Evolutionary conservation across 1,284 basidiomycete genomes (phyloP).

Genomic region (Ustilago tritici): DNA sequence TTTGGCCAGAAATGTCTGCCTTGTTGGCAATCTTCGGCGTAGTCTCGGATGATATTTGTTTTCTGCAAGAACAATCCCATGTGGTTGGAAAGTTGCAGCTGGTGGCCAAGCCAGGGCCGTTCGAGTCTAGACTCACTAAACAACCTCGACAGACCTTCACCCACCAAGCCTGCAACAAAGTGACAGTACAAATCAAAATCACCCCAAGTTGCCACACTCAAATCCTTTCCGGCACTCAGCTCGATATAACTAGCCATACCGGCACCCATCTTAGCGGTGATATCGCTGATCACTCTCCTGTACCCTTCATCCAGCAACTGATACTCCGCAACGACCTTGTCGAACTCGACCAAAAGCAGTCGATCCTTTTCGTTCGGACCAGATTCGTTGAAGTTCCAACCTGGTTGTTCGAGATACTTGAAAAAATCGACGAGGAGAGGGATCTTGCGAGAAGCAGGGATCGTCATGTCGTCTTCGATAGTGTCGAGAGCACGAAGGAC

Average conservation of each 20-base stretch:
- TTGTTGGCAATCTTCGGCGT: slow-evolving; percentile 89
- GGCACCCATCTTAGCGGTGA: slow-evolving; percentile 78
- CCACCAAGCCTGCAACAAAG: slow-evolving; percentile 97
- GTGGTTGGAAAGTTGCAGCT: slow-evolving; percentile 89
- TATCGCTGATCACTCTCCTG: slow-evolving; percentile 84
- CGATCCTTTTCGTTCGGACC: slow-evolving; percentile 93
- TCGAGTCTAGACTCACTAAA: slow-evolving; percentile 91
- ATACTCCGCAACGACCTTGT: slow-evolving; percentile 85
- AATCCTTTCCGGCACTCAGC: slow-evolving; percentile 44
- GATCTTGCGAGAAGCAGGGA: slow-evolving; percentile 86
- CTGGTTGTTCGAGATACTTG: slow-evolving; percentile 81
- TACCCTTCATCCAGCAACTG: slow-evolving; percentile 74
- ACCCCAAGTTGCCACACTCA: slow-evolving; percentile 69
- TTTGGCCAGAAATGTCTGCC: slow-evolving; percentile 93
- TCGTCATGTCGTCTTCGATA: slow-evolving; percentile 98
- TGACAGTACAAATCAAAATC: slow-evolving; percentile 99
- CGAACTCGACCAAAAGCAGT: slow-evolving; percentile 86
- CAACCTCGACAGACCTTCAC: slow-evolving; percentile 91
- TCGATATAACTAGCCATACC: slow-evolving; percentile 91
- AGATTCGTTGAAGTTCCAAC: slow-evolving; percentile 86
- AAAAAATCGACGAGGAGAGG: slow-evolving; percentile 87
- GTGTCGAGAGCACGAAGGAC: slow-evolving; percentile 94
- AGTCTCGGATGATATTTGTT: slow-evolving; percentile 97
- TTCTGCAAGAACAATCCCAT: slow-evolving; percentile 98
- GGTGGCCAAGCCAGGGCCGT: slow-evolving; percentile 79